These are phyloP conservation scores for Aspergillus unguis DNA, from an alignment of 2,329 filamentous ascomycete species.

Conservation along the genomic window DNA sequence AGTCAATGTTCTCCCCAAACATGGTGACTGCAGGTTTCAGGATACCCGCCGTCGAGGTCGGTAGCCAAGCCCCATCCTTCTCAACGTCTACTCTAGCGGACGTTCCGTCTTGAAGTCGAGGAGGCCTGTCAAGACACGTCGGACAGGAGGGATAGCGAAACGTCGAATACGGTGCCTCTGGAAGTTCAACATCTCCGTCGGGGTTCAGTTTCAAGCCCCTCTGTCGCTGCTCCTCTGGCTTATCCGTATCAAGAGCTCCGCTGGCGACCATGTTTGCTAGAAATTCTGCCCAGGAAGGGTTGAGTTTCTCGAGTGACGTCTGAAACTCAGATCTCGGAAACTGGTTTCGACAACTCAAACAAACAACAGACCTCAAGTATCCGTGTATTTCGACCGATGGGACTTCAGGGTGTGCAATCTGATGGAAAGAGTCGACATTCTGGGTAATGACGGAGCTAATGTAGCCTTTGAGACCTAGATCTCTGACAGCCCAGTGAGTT, in stretches of 20 bases:
- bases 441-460: slow-evolving; percentile 81
- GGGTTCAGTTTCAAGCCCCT: slow-evolving; percentile 80
- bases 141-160: slow-evolving; percentile 92
- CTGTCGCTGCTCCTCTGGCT: slow-evolving; percentile 64
- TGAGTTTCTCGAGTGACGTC: slow-evolving; percentile 68
- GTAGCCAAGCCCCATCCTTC: slow-evolving; percentile 72
- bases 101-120: slow-evolving; percentile 54
- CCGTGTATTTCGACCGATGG: slow-evolving; percentile 86
- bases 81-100: slow-evolving; percentile 66
- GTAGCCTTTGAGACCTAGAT: slow-evolving; percentile 68
- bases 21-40: slow-evolving; percentile 92
- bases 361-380: slow-evolving; percentile 77
- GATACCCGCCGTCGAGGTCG: slow-evolving; percentile 67
- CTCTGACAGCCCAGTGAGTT: slow-evolving; percentile 72
- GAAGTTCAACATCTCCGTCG: slow-evolving; percentile 90
- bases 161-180: slow-evolving; percentile 78
- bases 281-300: slow-evolving; percentile 81
- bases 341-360: slow-evolving; percentile 71
- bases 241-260: slow-evolving; percentile 74
- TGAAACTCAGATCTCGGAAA: slow-evolving; percentile 74
- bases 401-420: slow-evolving; percentile 67
- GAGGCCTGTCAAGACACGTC: slow-evolving; percentile 66
- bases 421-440: slow-evolving; percentile 95
- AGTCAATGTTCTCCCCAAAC: slow-evolving; percentile 86
- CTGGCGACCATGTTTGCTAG: slow-evolving; percentile 67